These are phyloP conservation scores for Mariannaea elegans DNA, from an alignment of 2,329 filamentous ascomycete genomes.

Conservation along the genomic window DNA sequence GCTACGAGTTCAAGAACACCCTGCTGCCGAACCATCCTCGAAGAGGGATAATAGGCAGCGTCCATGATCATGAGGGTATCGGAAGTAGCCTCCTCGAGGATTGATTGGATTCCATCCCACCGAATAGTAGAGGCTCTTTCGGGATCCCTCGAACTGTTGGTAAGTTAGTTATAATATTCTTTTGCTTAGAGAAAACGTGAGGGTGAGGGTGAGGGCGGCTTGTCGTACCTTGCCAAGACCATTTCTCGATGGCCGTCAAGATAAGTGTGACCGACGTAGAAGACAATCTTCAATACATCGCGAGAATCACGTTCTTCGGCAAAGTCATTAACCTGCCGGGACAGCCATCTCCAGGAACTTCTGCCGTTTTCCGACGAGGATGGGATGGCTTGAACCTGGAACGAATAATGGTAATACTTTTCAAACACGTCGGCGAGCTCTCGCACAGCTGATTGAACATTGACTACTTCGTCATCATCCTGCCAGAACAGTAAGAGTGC, in stretches of 20 bases:
- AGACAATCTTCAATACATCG: slow-evolving; percentile 67
- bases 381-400: slow-evolving; percentile 60
- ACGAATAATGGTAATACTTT: slow-evolving; percentile 61
- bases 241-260: slow-evolving; percentile 65
- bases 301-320: slow-evolving; percentile 62
- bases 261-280: slow-evolving; percentile 65
- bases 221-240: slow-evolving; percentile 62
- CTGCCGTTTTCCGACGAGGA: slow-evolving; percentile 55
- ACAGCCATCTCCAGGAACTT: slow-evolving; percentile 64
- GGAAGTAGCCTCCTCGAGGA: slow-evolving; percentile 63
- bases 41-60: slow-evolving; percentile 64
- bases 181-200: too few species aligned
- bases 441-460: slow-evolving; percentile 52
- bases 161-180: slow-evolving; percentile 28
- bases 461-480: slow-evolving; percentile 57
- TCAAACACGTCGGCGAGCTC: slow-evolving; percentile 62
- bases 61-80: slow-evolving; percentile 69
- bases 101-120: slow-evolving; percentile 66
- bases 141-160: slow-evolving; percentile 56
- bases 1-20: slow-evolving; percentile 66
- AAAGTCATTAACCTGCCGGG: slow-evolving; percentile 61
- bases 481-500: slow-evolving; percentile 66
- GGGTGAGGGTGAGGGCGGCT: background rate
- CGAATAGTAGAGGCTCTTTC: slow-evolving; percentile 58
- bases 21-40: slow-evolving; percentile 59